These are phyloP conservation scores for Sporobolomyces roseus DNA, from an alignment of 768 basidiomycete species.

Conservation along the genomic window DNA sequence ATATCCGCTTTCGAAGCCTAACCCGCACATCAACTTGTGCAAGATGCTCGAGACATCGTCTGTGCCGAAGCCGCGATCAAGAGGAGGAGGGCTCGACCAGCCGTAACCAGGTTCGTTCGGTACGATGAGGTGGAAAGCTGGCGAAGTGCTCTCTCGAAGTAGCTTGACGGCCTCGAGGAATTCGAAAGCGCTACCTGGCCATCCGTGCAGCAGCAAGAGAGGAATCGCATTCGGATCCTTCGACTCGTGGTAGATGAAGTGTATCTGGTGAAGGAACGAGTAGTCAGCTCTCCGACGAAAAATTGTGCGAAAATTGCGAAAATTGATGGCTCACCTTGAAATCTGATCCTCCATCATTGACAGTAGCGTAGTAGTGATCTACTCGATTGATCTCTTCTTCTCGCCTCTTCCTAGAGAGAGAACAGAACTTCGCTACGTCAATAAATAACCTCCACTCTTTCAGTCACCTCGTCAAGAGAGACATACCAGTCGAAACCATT, in stretches of 20 bases:
- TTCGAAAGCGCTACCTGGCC: slow-evolving; percentile 46
- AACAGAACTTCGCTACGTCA: neutral
- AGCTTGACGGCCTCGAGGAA: slow-evolving; percentile 41
- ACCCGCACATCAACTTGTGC: slow-evolving; percentile 36
- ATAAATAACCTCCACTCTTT: neutral
- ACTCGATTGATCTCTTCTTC: slow-evolving; percentile 38
- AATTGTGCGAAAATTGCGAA: no score
- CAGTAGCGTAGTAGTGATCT: slow-evolving; percentile 36
- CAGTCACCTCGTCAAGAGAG: neutral
- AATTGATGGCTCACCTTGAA: slow-evolving; percentile 13
- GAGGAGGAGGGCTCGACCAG: slow-evolving; percentile 28
- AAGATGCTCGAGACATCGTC: slow-evolving; percentile 31
- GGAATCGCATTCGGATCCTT: slow-evolving; percentile 43
- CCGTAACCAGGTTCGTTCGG: slow-evolving; percentile 42
- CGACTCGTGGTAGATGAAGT: slow-evolving; percentile 45
- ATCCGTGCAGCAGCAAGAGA: slow-evolving; percentile 45
- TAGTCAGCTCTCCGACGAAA: neutral
- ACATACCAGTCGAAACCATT: slow-evolving; percentile 35
- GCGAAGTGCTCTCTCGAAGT: slow-evolving; percentile 24
- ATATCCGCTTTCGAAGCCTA: slow-evolving; percentile 32
- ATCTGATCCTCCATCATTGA: slow-evolving; percentile 25
- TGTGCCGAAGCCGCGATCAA: slow-evolving; percentile 27
- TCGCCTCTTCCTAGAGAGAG: slow-evolving; percentile 19
- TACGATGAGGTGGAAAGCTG: slow-evolving; percentile 40
- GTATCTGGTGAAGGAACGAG: slow-evolving; percentile 21